phyloP scores from a whole-genome alignment of 2,329 filamentous ascomycete genomes.

The Aspergillus ustus region DNA sequence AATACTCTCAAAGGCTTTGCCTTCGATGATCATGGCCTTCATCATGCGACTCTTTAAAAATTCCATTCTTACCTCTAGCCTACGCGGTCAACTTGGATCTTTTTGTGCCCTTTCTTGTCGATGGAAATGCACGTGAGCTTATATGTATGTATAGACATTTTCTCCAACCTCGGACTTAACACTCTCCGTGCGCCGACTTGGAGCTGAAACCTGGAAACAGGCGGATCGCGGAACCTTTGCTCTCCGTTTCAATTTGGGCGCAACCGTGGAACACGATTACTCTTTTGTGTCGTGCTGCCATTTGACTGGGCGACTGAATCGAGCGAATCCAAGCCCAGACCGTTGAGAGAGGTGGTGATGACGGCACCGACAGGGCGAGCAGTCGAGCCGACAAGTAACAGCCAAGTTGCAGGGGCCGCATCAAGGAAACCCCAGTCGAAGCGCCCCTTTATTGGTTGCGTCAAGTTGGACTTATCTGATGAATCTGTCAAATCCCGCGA shows the following conservation, averaged over 20 bases:
- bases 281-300: neutral
- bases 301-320: neutral
- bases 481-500: neutral
- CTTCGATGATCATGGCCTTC: no score
- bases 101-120: no score
- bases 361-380: neutral
- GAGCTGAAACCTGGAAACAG: neutral
- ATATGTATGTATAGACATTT: no score
- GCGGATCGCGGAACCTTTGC: neutral
- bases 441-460: constrained; percentile 2
- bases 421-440: neutral
- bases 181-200: neutral
- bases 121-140: no score
- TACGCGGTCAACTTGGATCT: no score
- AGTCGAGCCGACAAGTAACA: neutral
- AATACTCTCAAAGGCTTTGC: no score
- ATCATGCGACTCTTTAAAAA: no score
- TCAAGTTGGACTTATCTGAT: constrained; percentile 10
- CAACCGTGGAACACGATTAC: neutral
- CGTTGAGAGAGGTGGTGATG: neutral
- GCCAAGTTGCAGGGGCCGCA: neutral
- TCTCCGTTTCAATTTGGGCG: neutral
- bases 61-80: no score
- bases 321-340: neutral
- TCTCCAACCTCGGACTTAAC: constrained; percentile 1